Conservation (phyloP, 1,284 basidiomycete species). For the Coniferiporia weirii region DNA sequence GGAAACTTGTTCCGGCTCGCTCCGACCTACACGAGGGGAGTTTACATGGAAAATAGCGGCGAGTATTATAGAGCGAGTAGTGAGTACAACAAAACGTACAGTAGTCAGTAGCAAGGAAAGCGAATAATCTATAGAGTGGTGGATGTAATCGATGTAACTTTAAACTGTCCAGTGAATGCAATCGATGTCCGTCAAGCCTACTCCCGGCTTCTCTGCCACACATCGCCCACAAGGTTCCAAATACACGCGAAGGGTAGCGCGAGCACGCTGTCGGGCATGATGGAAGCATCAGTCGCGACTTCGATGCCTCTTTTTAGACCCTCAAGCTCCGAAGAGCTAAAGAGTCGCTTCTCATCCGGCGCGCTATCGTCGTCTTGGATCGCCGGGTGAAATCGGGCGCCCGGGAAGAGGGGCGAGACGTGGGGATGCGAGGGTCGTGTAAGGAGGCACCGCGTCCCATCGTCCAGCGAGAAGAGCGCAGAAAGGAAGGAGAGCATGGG, state of each 20-base stretch:
- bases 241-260: conserved; percentile 9
- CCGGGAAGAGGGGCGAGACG: conserved; percentile 30
- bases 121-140: background rate
- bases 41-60: no score
- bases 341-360: conserved; percentile 5
- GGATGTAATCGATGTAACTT: background rate
- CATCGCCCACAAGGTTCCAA: conserved; percentile 11
- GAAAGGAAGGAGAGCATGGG: conserved; percentile 31
- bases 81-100: background rate
- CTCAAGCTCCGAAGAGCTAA: background rate
- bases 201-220: conserved; percentile 1
- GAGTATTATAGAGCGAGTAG: no score
- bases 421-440: conserved; percentile 25
- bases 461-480: conserved; percentile 31
- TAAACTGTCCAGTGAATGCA: background rate
- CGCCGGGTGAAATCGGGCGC: conserved; percentile 14
- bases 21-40: no score
- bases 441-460: conserved; percentile 31
- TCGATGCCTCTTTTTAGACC: conserved; percentile 4
- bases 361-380: background rate
- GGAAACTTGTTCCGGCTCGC: no score
- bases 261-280: conserved; percentile 6
- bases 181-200: background rate
- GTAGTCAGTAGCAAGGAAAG: background rate
- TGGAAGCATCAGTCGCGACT: conserved; percentile 4